Percentiles rank a stretch among this genome's conserved stretches.
Conservation (phyloP, 1,284 basidiomycete species). For the Cryptococcus deneoformans region DNA sequence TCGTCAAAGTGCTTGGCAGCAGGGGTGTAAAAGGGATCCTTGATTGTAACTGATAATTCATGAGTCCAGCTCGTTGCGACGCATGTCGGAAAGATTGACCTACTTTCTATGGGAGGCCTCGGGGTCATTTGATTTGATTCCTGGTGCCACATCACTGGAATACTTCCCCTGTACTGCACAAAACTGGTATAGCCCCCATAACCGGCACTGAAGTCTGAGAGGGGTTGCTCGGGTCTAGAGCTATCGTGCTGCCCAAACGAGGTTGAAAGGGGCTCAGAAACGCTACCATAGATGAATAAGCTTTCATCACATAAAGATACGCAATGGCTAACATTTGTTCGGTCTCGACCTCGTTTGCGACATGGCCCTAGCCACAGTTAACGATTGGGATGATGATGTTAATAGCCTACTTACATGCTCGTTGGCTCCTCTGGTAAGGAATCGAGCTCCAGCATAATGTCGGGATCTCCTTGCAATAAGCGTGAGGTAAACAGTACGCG, state of each 20-base stretch:
- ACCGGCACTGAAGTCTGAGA: conserved; percentile 25
- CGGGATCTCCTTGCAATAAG: conserved; percentile 91
- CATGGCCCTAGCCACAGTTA: conserved; percentile 69
- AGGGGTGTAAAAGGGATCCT: conserved; percentile 93
- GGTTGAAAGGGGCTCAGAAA: conserved; percentile 89
- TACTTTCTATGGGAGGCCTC: conserved; percentile 92
- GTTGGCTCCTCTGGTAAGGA: conserved; percentile 92
- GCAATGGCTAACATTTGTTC: conserved; percentile 71
- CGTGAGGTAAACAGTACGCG: conserved; percentile 87
- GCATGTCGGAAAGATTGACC: conserved; percentile 34
- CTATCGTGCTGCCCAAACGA: conserved; percentile 61
- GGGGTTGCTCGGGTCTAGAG: conserved; percentile 10
- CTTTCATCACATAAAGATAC: neutral
- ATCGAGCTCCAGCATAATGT: conserved; percentile 94
- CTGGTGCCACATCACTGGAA: conserved; percentile 95
- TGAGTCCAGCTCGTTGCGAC: neutral
- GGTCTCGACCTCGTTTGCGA: conserved; percentile 98
- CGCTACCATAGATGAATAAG: conserved; percentile 44
- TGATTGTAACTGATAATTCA: conserved; percentile 68
- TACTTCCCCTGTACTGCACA: conserved; percentile 94
- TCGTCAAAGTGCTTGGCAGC: conserved; percentile 93
- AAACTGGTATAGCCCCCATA: conserved; percentile 84
- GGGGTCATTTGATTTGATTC: conserved; percentile 87
- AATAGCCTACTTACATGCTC: conserved; percentile 51
- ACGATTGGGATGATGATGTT: neutral